Conservation (phyloP, 106 monocot genomes). For the Alisma plantagoaquatica region DNA sequence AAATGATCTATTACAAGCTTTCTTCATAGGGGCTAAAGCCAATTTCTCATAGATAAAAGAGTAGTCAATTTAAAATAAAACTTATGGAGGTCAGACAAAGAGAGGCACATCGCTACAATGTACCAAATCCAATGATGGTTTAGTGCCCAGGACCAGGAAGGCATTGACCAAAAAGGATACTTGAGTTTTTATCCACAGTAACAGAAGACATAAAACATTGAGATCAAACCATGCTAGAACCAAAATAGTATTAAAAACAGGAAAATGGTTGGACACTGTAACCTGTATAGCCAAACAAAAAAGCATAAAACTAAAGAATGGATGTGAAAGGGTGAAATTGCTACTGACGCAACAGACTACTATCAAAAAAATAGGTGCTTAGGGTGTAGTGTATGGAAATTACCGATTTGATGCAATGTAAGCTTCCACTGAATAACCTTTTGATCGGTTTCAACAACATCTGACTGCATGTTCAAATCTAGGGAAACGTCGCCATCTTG, state of each 20-base stretch:
- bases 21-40: not conserved
- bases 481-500: constrained; percentile 8
- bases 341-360: too few relatives aligned
- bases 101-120: too few relatives aligned
- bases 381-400: not conserved
- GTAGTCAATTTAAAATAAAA: not conserved
- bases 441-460: constrained; percentile 16
- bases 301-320: too few relatives aligned
- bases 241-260: too few relatives aligned
- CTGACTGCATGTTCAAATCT: constrained; percentile 3
- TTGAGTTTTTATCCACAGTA: not conserved
- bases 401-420: constrained; percentile 88
- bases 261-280: too few relatives aligned
- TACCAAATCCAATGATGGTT: too few relatives aligned
- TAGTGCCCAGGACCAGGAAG: not conserved
- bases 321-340: too few relatives aligned
- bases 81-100: not conserved
- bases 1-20: constrained; percentile 3
- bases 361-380: too few relatives aligned
- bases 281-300: too few relatives aligned
- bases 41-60: not conserved
- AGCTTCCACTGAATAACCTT: constrained; percentile 77
- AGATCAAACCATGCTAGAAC: too few relatives aligned
- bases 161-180: not conserved
- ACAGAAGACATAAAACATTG: too few relatives aligned